These are phyloP conservation scores for Solanum chacoense DNA, from an alignment of 305 asterid genomes.

Conservation along the genomic window DNA sequence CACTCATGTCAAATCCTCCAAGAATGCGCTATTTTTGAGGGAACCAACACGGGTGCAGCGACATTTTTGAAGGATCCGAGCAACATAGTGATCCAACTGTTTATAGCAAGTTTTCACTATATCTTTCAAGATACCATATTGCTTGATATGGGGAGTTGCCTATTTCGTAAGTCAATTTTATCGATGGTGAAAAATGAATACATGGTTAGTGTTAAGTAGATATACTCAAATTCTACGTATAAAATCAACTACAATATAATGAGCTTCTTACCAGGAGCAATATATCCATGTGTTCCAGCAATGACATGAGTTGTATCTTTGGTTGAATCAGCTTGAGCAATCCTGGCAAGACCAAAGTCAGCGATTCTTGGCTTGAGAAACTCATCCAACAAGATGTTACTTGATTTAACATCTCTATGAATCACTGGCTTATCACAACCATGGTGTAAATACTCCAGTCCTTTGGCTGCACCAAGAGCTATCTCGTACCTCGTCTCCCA, in stretches of 20 bases:
- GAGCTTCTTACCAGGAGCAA: conserved; percentile 64
- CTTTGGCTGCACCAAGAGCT: conserved; percentile 82
- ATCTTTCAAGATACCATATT: not conserved
- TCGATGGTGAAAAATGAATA: not conserved
- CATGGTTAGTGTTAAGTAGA: not conserved
- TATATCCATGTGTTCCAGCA: conserved; percentile 87
- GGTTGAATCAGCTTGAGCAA: conserved; percentile 26
- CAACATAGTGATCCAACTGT: not conserved
- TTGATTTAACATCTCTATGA: conserved; percentile 87
- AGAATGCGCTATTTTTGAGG: not conserved
- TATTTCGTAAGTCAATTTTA: not conserved
- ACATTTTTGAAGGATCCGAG: not conserved
- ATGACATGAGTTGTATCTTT: conserved; percentile 58
- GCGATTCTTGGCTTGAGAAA: conserved; percentile 65
- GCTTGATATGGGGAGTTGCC: not conserved
- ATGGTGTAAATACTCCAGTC: conserved; percentile 86
- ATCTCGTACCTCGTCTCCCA: conserved; percentile 73
- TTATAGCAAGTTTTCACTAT: not conserved
- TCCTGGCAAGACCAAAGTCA: conserved; percentile 79
- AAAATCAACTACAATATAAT: not conserved
- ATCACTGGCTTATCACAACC: conserved; percentile 62
- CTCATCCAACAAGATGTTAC: conserved; percentile 73
- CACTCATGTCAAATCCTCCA: not conserved
- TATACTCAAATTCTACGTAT: not conserved
- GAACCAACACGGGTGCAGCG: not conserved